Conservation (phyloP, 2,329 filamentous ascomycete species). For the Cladophialophora immunda region DNA sequence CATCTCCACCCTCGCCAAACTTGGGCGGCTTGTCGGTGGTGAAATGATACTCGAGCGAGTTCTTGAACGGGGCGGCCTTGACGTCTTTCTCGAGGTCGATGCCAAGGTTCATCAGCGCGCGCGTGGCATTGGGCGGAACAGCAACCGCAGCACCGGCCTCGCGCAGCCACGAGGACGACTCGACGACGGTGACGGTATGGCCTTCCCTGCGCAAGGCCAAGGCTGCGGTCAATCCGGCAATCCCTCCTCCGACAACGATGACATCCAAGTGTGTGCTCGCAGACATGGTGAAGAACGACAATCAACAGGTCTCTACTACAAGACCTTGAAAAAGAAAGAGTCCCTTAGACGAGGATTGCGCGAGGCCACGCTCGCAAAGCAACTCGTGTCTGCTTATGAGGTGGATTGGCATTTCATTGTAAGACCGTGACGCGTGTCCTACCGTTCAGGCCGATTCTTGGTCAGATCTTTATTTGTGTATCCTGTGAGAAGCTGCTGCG, state of each 20-base stretch:
- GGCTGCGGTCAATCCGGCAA: conserved; percentile 46
- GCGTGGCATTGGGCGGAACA: conserved; percentile 43
- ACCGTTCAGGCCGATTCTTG: not conserved
- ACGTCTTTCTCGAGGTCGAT: conserved; percentile 32
- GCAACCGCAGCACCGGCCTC: conserved; percentile 45
- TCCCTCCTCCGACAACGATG: conserved; percentile 46
- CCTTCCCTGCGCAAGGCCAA: conserved; percentile 64
- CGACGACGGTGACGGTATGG: conserved; percentile 54
- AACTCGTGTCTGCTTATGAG: not conserved
- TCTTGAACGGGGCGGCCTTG: conserved; percentile 14
- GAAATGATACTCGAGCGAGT: conserved; percentile 14
- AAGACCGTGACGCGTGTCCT: not conserved
- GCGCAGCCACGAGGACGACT: conserved; percentile 42
- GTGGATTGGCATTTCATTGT: not conserved
- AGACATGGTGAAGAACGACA: not conserved
- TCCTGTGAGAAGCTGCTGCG: not conserved
- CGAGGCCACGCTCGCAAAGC: not conserved
- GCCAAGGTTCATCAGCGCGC: conserved; percentile 39
- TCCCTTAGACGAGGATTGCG: not conserved
- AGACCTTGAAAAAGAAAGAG: no score
- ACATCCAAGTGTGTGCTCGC: conserved; percentile 7
- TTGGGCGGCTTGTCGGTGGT: conserved; percentile 8
- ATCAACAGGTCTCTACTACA: not conserved
- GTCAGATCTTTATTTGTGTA: conserved; percentile 2
- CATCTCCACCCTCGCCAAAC: conserved; percentile 10